A percentile compares a stretch with the other conserved stretches of the same genome.
Conservation (phyloP, 2,329 filamentous ascomycete genomes). For the Nigrospora osmanthi region DNA sequence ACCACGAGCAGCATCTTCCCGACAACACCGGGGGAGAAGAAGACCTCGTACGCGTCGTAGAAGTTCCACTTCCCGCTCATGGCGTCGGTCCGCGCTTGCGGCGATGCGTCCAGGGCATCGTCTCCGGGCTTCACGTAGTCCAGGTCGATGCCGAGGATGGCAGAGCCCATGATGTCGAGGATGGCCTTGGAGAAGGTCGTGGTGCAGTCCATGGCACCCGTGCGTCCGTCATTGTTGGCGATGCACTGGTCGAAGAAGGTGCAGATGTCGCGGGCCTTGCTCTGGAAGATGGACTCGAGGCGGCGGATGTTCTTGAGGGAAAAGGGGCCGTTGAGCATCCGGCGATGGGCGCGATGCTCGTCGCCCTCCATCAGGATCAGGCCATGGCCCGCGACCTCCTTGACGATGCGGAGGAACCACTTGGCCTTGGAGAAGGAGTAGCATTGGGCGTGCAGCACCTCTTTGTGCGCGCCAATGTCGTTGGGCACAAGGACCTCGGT, state of each 20-base stretch:
- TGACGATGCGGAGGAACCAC: constrained; percentile 13
- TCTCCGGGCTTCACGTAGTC: neutral
- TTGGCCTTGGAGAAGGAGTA: neutral
- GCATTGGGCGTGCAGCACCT: constrained; percentile 11
- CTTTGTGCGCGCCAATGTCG: constrained; percentile 11
- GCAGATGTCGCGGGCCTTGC: constrained; percentile 21
- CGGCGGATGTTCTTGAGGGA: constrained; percentile 20
- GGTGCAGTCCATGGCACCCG: constrained; percentile 5
- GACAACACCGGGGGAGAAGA: constrained; percentile 2
- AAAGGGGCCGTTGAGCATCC: constrained; percentile 23
- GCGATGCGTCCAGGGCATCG: neutral
- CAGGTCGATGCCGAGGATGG: constrained; percentile 7
- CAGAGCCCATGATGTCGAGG: constrained; percentile 7
- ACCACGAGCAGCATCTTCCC: constrained; percentile 5
- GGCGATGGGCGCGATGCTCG: constrained; percentile 24
- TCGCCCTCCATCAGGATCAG: constrained; percentile 26
- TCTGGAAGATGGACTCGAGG: constrained; percentile 24
- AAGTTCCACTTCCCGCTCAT: constrained; percentile 2
- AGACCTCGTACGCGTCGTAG: constrained; percentile 6
- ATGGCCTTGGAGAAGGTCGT: constrained; percentile 5
- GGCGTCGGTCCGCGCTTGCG: neutral
- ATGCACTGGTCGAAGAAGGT: constrained; percentile 5
- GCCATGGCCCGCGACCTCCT: constrained; percentile 16
- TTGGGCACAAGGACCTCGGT: constrained; percentile 16
- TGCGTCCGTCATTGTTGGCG: neutral